Evolutionary conservation across 768 basidiomycete species (phyloP).

Genomic region (Daedaleopsis nitida): DNA sequence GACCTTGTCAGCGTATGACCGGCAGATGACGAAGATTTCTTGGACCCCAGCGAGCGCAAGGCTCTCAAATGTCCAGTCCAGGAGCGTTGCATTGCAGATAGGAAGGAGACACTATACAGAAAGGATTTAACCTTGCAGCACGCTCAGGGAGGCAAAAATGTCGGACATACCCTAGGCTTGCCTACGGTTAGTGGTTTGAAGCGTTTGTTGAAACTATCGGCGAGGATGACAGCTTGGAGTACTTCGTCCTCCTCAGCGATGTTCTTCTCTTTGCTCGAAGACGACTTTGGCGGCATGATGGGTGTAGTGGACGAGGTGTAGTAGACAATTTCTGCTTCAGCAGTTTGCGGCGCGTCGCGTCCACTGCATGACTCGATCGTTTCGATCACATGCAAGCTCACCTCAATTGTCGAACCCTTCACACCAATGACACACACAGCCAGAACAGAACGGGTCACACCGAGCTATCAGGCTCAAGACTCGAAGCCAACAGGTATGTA

Average conservation of each 20-base stretch:
- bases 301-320: constrained; percentile 1
- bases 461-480: no score
- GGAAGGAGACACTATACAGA: constrained; percentile 81
- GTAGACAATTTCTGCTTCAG: background rate
- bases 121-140: constrained; percentile 22
- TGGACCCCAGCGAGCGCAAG: constrained; percentile 94
- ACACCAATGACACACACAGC: no score
- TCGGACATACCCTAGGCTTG: constrained; percentile 74
- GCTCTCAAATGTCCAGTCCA: constrained; percentile 97
- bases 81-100: constrained; percentile 88
- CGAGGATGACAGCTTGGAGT: constrained; percentile 92
- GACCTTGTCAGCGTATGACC: constrained; percentile 86
- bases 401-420: background rate
- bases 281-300: constrained; percentile 67
- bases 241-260: constrained; percentile 79
- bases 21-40: constrained; percentile 93
- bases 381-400: constrained; percentile 5
- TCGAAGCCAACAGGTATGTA: background rate
- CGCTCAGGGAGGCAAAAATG: background rate
- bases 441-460: no score
- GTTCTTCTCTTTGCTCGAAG: constrained; percentile 61
- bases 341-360: background rate
- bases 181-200: constrained; percentile 88
- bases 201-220: constrained; percentile 94
- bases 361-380: constrained; percentile 13